Base-by-base conservation (phyloP, 345 rosid genomes). In the Leavenworthia alabamica region DNA sequence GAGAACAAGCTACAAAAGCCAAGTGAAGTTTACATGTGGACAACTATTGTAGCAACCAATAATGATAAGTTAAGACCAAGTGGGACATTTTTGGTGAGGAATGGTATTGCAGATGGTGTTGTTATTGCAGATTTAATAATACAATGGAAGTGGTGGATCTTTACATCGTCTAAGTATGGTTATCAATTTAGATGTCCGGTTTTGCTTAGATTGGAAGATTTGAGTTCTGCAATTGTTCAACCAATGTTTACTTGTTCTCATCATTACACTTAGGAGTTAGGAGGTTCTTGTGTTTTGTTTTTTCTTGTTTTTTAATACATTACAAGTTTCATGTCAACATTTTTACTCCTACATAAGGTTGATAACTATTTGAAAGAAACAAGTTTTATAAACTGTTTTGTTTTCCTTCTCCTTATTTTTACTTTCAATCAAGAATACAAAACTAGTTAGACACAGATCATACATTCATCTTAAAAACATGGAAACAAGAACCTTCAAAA, bases 111-210 rank as follows among this genome's bases (percentile, higher is more conserved):
- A 14, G 4, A 35, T 37, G 63, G 63, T 17, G 6, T 16, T 1
- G 56, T 66, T 2, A 56, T 56, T 7, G 36, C 8, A 9, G 56
- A 66, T 5, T 1, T 45, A 5, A 12, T 10, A 4, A 10, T 65
- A 1, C 13, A 22, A 54, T 11, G 42, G 46, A 64, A 43, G 35
- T 12, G 7, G 11, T 16, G 13, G 27, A 7, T 33, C 46, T 29
- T 43, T 28, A 0, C 7, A n/a, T 7, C 28, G 6, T 2, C 7
- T 11, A 13, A 14, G 23, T 16, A 10, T 6, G 24, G 33, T 10
- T 19, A 17, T 29, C 64, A 10, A 5, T 40, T 56, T 19, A 66
- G 3, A 22, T 66, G 71, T 66, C 64, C 64, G 1, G 64, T 66
- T 66, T 12, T 46, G 31, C 5, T 66, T 45, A 66, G 16, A 26